Evolutionary conservation across 371 early-diverging fungal species (phyloP).

Genomic region (Mortierella sp.): DNA sequence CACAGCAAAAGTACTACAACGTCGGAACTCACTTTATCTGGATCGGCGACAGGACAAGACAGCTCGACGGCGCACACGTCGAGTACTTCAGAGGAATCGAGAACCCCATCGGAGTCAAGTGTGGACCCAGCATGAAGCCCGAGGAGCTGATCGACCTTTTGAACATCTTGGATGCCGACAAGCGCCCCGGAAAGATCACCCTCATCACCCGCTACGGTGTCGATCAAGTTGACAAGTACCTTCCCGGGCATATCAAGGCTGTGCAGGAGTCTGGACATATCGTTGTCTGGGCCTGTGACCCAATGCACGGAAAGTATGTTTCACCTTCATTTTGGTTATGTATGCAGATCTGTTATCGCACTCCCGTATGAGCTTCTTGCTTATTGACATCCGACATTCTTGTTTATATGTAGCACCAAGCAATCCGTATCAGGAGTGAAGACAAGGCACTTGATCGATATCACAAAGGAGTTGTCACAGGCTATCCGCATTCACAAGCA

Average conservation of each 20-base stretch:
- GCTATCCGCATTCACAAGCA: constrained; percentile 88
- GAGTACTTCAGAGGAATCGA: constrained; percentile 96
- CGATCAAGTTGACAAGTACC: constrained; percentile 81
- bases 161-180: constrained; percentile 88
- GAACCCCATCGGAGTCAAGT: constrained; percentile 98
- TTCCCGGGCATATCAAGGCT: constrained; percentile 92
- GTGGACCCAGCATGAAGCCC: constrained; percentile 92
- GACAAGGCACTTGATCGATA: constrained; percentile 91
- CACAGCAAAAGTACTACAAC: constrained; percentile 76
- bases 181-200: constrained; percentile 93
- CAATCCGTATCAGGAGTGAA: constrained; percentile 85
- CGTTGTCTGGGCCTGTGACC: constrained; percentile 97
- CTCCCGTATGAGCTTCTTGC: neutral
- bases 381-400: neutral
- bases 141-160: constrained; percentile 86
- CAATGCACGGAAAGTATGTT: constrained; percentile 95
- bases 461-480: constrained; percentile 83
- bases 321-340: neutral
- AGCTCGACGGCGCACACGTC: constrained; percentile 95
- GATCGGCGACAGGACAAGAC: constrained; percentile 98
- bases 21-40: constrained; percentile 95
- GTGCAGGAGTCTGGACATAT: constrained; percentile 87
- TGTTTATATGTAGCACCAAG: constrained; percentile 71
- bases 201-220: constrained; percentile 96
- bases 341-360: neutral